phyloP scores from a whole-genome alignment of 2,329 filamentous ascomycete species.

The Teratosphaeria epicoccoides region DNA sequence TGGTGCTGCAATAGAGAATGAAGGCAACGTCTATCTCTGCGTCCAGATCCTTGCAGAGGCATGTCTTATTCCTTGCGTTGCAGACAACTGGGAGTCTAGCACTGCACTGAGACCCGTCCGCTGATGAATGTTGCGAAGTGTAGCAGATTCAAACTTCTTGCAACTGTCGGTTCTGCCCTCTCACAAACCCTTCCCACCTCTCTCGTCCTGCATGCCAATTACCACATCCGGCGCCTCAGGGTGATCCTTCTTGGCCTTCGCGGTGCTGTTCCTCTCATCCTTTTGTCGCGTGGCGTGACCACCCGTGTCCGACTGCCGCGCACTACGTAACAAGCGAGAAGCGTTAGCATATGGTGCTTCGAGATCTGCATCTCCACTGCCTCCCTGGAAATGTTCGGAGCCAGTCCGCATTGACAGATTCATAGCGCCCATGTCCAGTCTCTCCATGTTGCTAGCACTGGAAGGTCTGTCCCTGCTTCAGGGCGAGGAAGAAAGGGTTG shows the following conservation, averaged over 20 bases:
- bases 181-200: slow-evolving; percentile 32
- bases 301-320: slow-evolving; percentile 25
- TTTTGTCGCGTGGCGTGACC: slow-evolving; percentile 31
- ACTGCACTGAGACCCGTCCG: too few relatives aligned
- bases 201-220: slow-evolving; percentile 43
- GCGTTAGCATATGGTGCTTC: slow-evolving; percentile 5
- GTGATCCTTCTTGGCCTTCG: slow-evolving; percentile 36
- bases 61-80: too few relatives aligned
- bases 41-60: too few relatives aligned
- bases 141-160: too few relatives aligned
- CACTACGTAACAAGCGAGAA: slow-evolving; percentile 11
- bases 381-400: background rate
- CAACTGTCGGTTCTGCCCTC: background rate
- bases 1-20: too few relatives aligned
- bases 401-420: slow-evolving; percentile 3
- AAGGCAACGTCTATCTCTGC: too few relatives aligned
- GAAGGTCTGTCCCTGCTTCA: background rate
- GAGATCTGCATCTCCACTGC: background rate
- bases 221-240: slow-evolving; percentile 36
- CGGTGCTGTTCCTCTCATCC: slow-evolving; percentile 28
- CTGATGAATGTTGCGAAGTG: too few relatives aligned
- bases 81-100: too few relatives aligned
- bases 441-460: background rate
- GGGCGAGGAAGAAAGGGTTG: background rate
- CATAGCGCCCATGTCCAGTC: background rate